Conservation (phyloP, 768 basidiomycete genomes). For the Boletus sp. region DNA sequence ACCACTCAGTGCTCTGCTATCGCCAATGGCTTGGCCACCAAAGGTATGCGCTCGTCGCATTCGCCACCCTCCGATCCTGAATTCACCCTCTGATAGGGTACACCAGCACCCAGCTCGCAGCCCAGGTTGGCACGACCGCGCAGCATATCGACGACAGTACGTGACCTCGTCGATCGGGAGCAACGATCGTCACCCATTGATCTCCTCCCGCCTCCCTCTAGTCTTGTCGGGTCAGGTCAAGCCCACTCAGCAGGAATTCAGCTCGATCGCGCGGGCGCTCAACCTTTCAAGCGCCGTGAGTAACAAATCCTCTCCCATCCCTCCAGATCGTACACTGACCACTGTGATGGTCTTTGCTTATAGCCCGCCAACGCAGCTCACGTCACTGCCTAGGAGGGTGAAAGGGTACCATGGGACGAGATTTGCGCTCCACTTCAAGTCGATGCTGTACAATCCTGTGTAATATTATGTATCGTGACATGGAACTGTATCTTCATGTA, state of each 20-base stretch:
- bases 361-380: background rate
- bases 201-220: constrained; percentile 18
- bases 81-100: constrained; percentile 1
- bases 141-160: constrained; percentile 54
- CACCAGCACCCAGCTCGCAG: constrained; percentile 39
- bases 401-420: background rate
- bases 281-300: constrained; percentile 37
- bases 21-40: constrained; percentile 44
- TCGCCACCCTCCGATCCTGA: background rate
- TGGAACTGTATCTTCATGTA: background rate
- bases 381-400: background rate
- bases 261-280: constrained; percentile 42
- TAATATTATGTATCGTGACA: constrained; percentile 7
- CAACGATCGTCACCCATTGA: background rate
- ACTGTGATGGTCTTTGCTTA: background rate
- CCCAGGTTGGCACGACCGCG: constrained; percentile 38
- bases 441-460: constrained; percentile 10
- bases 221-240: constrained; percentile 45
- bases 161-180: constrained; percentile 13
- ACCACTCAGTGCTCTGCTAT: constrained; percentile 52
- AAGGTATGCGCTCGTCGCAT: constrained; percentile 36
- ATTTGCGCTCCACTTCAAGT: background rate
- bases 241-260: constrained; percentile 50
- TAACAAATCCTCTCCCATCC: background rate
- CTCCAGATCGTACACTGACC: background rate